Conservation (phyloP, 2,329 filamentous ascomycete genomes). For the Botrytis squamosa region DNA sequence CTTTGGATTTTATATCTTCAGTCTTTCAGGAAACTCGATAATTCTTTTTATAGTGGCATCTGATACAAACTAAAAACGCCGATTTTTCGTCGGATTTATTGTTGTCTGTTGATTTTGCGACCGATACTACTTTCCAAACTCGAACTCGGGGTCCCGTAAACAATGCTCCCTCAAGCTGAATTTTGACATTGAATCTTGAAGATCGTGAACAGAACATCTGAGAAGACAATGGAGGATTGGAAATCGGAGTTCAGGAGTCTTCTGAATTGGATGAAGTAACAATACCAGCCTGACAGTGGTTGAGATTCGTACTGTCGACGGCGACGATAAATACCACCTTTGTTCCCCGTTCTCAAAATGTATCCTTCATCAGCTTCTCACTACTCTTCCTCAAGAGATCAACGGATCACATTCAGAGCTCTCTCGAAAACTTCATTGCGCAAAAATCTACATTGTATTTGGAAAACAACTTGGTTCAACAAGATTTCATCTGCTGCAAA, state of each 20-base stretch:
- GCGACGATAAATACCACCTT: neutral
- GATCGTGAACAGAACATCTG: neutral
- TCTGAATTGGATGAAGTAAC: constrained; percentile 2
- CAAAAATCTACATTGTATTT: neutral
- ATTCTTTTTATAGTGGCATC: neutral
- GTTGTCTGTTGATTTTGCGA: neutral
- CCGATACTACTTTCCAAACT: constrained; percentile 1
- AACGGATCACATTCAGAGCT: neutral
- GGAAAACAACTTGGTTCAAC: neutral
- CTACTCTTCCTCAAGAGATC: neutral
- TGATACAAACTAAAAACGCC: constrained; percentile 1
- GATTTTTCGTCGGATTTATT: neutral
- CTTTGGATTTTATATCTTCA: constrained; percentile 11
- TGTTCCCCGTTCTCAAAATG: neutral
- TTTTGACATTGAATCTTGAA: neutral
- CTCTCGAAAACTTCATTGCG: neutral
- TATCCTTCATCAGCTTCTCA: neutral
- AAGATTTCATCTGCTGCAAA: neutral
- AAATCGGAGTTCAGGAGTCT: constrained; percentile 10
- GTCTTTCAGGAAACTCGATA: neutral
- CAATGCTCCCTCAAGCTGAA: neutral
- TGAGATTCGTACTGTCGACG: neutral
- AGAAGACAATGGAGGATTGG: constrained; percentile 5
- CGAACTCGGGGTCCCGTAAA: constrained; percentile 12
- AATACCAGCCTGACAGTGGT: neutral